Evolutionary conservation across 257 asterid species (phyloP), one percentile per base, ranked within the genome.

Genomic region (Verbascum thapsus): DNA sequence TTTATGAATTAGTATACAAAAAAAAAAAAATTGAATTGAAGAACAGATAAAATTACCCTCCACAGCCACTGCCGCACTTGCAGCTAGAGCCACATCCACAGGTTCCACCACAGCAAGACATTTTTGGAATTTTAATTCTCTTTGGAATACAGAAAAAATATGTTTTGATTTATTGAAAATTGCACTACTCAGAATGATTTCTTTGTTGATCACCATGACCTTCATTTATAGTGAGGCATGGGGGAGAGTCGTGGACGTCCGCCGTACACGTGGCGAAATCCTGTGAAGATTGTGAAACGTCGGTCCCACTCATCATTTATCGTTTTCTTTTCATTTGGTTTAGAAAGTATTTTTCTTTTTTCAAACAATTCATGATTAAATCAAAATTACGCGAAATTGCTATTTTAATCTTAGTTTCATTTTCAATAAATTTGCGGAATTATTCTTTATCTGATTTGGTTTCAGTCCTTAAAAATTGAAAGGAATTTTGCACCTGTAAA

Each of bases 91-190:
- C 91, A 20, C 96, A 88, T 0, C 83, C 81, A 51, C 95, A 88
- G 77, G 67, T 85, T 72, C 88, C 91, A 32, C 76, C 77, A 60
- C 90, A 78, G 88, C 96, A 81, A 69, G 94, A 88, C 96, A 88
- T 85, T 37, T 60, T 64, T 6, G 32, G 15, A 15, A 10, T 12
- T 1, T 23, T 58, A 0, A 11, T 8, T 50, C 9, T 52, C 0
- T 15, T 5, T 42, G 3, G 16, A 42, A 3, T 10, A 20, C 57
- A 15, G 2, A 13, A 6, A 13, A 54, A 37, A 8, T 2, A 17
- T 0, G 2, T 4, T 15, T 3, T 19, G 7, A 32, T 39, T 43
- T 42, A 17, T n/a, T 45, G 13, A 30, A 26, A 5, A 26, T 26
- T 26, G 2, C 32, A 22, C 26, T 13, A 30, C 41, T 6, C 17